A percentile compares a stretch with the other conserved stretches of the same genome.
These are phyloP conservation scores for Euphorbia pulcherrima DNA, from an alignment of 345 rosid species.

Conservation along the genomic window DNA sequence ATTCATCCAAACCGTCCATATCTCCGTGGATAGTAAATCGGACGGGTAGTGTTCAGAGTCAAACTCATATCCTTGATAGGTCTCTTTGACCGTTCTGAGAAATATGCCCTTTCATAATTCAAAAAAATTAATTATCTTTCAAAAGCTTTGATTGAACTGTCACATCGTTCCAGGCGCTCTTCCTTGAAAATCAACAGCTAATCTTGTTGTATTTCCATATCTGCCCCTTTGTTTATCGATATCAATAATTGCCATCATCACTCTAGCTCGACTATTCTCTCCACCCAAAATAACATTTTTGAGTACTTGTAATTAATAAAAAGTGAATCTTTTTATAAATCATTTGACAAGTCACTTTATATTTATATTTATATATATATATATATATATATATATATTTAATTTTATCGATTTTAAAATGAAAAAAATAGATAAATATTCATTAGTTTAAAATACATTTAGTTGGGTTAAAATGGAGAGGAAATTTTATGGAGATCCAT, in stretches of 20 bases:
- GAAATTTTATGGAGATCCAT: too few relatives aligned
- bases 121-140: constrained; percentile 23
- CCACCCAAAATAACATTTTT: too few relatives aligned
- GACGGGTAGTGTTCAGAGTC: constrained; percentile 32
- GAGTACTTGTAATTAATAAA: too few relatives aligned
- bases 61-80: constrained; percentile 41
- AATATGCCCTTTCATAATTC: constrained; percentile 24
- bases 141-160: constrained; percentile 68
- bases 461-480: too few relatives aligned
- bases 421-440: too few relatives aligned
- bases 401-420: too few relatives aligned
- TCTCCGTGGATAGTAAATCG: constrained; percentile 9
- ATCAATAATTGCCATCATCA: background rate
- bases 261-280: too few relatives aligned
- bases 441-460: too few relatives aligned
- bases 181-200: constrained; percentile 46
- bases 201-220: constrained; percentile 21
- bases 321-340: too few relatives aligned
- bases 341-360: too few relatives aligned
- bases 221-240: constrained; percentile 20
- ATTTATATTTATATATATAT: too few relatives aligned
- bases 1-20: background rate
- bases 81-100: constrained; percentile 47
- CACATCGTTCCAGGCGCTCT: constrained; percentile 61
- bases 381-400: too few relatives aligned